phyloP scores from a whole-genome alignment of 2,329 filamentous ascomycete species.

The Paraphoma sp. region DNA sequence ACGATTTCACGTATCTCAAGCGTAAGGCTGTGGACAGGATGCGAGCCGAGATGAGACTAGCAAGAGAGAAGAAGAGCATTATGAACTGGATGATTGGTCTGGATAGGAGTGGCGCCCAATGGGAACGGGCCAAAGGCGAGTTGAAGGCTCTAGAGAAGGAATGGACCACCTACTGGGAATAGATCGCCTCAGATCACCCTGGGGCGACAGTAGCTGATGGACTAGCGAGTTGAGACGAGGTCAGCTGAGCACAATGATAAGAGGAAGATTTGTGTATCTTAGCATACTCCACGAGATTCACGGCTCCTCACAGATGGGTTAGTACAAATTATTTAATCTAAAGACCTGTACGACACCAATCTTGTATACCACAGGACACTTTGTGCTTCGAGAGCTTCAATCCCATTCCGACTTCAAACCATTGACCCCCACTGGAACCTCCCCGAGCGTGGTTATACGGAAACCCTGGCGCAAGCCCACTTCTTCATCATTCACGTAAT shows the following conservation, averaged over 20 bases:
- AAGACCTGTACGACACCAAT: too few relatives aligned
- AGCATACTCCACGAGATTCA: too few relatives aligned
- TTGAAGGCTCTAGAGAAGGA: constrained; percentile 32
- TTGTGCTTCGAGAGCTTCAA: background rate
- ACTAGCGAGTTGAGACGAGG: too few relatives aligned
- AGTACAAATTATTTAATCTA: too few relatives aligned
- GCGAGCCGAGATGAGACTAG: constrained; percentile 46
- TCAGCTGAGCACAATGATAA: too few relatives aligned
- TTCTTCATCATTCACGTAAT: constrained; percentile 56
- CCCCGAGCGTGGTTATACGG: constrained; percentile 31
- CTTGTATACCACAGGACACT: too few relatives aligned
- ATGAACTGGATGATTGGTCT: constrained; percentile 28
- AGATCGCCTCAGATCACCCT: constrained; percentile 12
- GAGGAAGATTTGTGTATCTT: too few relatives aligned
- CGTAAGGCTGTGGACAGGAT: constrained; percentile 63
- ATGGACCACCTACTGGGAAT: constrained; percentile 41
- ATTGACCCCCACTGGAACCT: constrained; percentile 24
- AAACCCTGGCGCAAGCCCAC: constrained; percentile 32
- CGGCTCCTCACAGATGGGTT: too few relatives aligned
- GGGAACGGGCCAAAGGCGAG: constrained; percentile 33
- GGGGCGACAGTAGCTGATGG: background rate
- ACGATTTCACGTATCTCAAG: constrained; percentile 71
- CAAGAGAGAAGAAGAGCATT: constrained; percentile 51
- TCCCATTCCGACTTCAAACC: constrained; percentile 28
- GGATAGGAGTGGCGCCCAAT: constrained; percentile 30